Base-by-base conservation (phyloP, 1,284 basidiomycete species). In the Wallemia hederae region DNA sequence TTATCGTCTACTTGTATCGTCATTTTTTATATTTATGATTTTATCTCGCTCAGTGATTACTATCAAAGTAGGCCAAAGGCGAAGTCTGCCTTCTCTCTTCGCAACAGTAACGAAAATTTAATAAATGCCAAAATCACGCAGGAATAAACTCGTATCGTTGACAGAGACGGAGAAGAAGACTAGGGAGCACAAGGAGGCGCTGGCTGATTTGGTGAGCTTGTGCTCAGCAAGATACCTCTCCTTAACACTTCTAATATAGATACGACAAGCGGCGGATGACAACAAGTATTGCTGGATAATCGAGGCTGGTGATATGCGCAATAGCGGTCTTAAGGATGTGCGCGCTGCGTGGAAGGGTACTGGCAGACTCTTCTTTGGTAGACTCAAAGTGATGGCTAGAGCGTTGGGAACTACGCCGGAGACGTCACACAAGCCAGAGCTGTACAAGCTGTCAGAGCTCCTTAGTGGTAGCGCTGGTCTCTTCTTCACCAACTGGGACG, bases 251-350 rank as follows among this genome's bases (percentile, higher is more conserved):
- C 2, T 15, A 28, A 60, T 31, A 24, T 49, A 87, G 84, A 73
- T 88, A 59, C 83, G 84, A 75, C 76, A 76, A 68, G 79, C 80
- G 70, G 72, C 78, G 29, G 87, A 90, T 66, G 83, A 87, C 74
- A 94, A 84, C 80, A 79, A 82, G 65, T 94, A 92, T 71, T 83
- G 87, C 71, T 98, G 90, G 88, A 71, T 97, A 28, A 94, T 98
- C 70, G 81, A 83, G 66, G 85, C 96, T 26, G 89, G 89, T 49
- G 81, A 88, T 68, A 92, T 96, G 87, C 79, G 92, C 62, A 97
- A 92, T 73, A 76, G 87, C 39, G 85, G 90, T 72, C 74, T 99
- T 56, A 90, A 97, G 75, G 90, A 88, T 63, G 86, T 97, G 56
- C 78, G 92, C 65, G 81, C 80, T 64, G 76, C 88, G 66, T 99